phyloP scores from a whole-genome alignment of 768 basidiomycete genomes.

The Dioszegia hungarica region DNA sequence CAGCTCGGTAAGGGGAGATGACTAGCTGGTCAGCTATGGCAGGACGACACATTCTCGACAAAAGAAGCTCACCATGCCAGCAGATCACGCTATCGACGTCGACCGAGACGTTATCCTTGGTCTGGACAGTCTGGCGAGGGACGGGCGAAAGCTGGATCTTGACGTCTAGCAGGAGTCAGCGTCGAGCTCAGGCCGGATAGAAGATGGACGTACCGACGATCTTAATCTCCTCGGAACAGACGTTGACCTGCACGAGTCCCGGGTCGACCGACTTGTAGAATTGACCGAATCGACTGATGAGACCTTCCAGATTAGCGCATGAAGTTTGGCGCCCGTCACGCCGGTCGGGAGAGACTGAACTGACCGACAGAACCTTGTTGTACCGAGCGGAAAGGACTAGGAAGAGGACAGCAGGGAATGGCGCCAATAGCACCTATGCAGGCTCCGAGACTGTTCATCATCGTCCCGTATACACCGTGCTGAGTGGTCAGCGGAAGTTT shows the following conservation, averaged over 20 bases:
- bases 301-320: constrained; percentile 51
- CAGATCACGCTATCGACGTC: constrained; percentile 65
- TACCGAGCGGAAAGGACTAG: constrained; percentile 57
- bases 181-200: neutral
- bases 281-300: constrained; percentile 88
- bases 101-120: constrained; percentile 92
- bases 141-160: constrained; percentile 80
- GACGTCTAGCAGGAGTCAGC: constrained; percentile 55
- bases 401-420: constrained; percentile 68
- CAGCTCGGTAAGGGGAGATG: constrained; percentile 73
- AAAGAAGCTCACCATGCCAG: constrained; percentile 40
- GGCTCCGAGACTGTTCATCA: constrained; percentile 66
- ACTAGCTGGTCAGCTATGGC: constrained; percentile 19
- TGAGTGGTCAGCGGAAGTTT: constrained; percentile 18
- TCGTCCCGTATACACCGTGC: constrained; percentile 79
- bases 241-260: constrained; percentile 84
- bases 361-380: constrained; percentile 43
- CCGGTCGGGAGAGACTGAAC: neutral
- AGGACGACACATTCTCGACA: neutral
- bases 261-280: constrained; percentile 96
- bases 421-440: constrained; percentile 67
- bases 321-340: neutral
- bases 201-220: constrained; percentile 56
- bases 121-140: constrained; percentile 63
- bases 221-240: constrained; percentile 82